Percentiles rank a stretch among this genome's conserved stretches.
Evolutionary conservation across 768 basidiomycete genomes (phyloP).

Genomic region (Pisolithus orientalis): DNA sequence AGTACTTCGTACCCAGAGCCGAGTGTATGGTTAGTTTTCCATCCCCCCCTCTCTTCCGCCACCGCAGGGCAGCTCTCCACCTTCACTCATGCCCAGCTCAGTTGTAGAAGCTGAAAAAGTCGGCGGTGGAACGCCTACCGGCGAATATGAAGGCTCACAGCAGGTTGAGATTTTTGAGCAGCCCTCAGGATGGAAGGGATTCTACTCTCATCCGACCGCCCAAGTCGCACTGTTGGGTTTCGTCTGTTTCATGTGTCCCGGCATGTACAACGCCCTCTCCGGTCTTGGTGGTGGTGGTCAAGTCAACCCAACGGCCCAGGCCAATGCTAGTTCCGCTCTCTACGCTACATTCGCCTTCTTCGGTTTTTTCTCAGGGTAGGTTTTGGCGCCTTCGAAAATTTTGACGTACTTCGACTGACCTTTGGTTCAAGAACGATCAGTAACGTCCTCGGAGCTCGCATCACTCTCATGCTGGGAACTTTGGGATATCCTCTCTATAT

Average conservation of each 20-base stretch:
- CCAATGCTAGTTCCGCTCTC: slow-evolving; percentile 62
- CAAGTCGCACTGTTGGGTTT: slow-evolving; percentile 55
- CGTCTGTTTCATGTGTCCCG: slow-evolving; percentile 53
- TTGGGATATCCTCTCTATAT: slow-evolving; percentile 48
- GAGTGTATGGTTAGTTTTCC: too few relatives aligned
- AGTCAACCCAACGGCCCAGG: slow-evolving; percentile 53
- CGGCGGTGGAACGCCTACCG: slow-evolving; percentile 3
- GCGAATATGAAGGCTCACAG: slow-evolving; percentile 15
- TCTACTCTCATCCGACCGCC: slow-evolving; percentile 47
- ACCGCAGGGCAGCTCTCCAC: neutral
- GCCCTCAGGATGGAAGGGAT: slow-evolving; percentile 38
- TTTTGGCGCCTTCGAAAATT: neutral
- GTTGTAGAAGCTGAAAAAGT: slow-evolving; percentile 14
- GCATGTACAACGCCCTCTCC: slow-evolving; percentile 74
- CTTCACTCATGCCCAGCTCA: slow-evolving; percentile 16
- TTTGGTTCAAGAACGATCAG: slow-evolving; percentile 54
- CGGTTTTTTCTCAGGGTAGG: slow-evolving; percentile 67
- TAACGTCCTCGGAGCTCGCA: slow-evolving; percentile 52
- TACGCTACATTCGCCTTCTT: slow-evolving; percentile 58
- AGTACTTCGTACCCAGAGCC: too few relatives aligned
- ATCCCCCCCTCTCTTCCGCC: too few relatives aligned
- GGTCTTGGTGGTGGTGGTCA: slow-evolving; percentile 81
- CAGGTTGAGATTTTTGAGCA: slow-evolving; percentile 33
- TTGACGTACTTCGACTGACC: neutral
- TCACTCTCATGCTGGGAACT: slow-evolving; percentile 45